Percentiles rank a stretch among this genome's conserved stretches.
Conservation (phyloP, 2,329 filamentous ascomycete genomes). For the Botrytis squamosa region DNA sequence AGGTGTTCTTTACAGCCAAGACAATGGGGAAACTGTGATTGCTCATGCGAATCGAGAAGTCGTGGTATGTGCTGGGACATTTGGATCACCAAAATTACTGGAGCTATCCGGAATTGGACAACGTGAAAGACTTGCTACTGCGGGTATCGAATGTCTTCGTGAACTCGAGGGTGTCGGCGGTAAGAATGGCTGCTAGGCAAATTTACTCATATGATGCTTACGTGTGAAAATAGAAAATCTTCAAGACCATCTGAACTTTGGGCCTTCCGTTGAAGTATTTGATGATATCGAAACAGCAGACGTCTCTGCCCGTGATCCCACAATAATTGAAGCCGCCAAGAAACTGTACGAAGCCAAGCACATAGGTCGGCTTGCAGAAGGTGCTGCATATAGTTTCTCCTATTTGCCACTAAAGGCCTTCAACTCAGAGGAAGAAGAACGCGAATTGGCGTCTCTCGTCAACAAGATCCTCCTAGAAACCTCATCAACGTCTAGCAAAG, state of each 20-base stretch:
- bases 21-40: background rate
- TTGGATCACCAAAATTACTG: background rate
- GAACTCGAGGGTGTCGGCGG: background rate
- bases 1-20: background rate
- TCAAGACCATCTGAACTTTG: background rate
- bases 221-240: background rate
- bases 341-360: background rate
- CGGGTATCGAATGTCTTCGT: background rate
- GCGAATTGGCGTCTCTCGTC: background rate
- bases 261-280: background rate
- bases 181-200: background rate
- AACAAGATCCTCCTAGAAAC: background rate
- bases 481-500: background rate
- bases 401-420: background rate
- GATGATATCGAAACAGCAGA: background rate
- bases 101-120: background rate
- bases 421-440: background rate
- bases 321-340: background rate
- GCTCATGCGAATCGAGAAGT: background rate
- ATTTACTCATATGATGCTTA: background rate
- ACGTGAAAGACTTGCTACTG: background rate
- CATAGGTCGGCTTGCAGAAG: background rate
- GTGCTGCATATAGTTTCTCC: background rate
- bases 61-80: background rate
- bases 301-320: background rate